Evolutionary conservation across 768 basidiomycete species (phyloP).

Genomic region (Auricularia cornea): DNA sequence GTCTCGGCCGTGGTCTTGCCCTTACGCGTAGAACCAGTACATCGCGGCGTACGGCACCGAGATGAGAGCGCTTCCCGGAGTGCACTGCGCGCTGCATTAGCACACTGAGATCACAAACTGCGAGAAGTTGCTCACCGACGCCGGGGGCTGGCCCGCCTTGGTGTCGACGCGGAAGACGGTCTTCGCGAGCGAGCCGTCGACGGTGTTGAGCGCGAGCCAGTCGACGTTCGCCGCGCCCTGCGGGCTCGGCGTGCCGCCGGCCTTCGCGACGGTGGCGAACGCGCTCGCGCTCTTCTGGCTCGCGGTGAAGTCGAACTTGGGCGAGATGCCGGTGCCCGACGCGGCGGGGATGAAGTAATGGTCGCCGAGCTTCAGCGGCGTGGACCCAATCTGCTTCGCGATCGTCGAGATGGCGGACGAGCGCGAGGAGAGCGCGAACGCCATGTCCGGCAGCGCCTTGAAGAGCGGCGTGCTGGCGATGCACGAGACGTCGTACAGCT

Average conservation of each 20-base stretch:
- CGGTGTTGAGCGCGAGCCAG: slow-evolving; percentile 42
- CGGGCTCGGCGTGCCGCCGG: slow-evolving; percentile 34
- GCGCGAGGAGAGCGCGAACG: neutral
- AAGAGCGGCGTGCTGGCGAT: slow-evolving; percentile 7
- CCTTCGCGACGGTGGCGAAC: slow-evolving; percentile 41
- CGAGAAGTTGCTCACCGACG: slow-evolving; percentile 27
- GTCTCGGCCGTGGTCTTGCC: no score
- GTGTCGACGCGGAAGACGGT: slow-evolving; percentile 47
- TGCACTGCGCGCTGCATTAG: slow-evolving; percentile 14
- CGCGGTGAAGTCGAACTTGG: slow-evolving; percentile 49
- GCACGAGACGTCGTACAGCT: slow-evolving; percentile 24
- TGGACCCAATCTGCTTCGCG: slow-evolving; percentile 6
- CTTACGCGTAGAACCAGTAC: slow-evolving; percentile 32
- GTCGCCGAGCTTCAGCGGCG: slow-evolving; percentile 29
- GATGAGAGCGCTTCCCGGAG: slow-evolving; percentile 32
- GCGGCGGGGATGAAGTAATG: slow-evolving; percentile 44
- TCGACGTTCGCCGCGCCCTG: slow-evolving; percentile 39
- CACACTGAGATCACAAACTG: neutral
- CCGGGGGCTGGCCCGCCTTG: slow-evolving; percentile 44
- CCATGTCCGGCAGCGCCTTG: neutral
- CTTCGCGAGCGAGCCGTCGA: slow-evolving; percentile 41
- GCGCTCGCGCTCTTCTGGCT: slow-evolving; percentile 29
- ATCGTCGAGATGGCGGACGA: neutral
- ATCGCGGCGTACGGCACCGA: slow-evolving; percentile 43
- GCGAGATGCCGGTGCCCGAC: slow-evolving; percentile 27